These are phyloP conservation scores for Blepharisma japonicum DNA, from an alignment of 73 alveolate species.

Conservation along the genomic window DNA sequence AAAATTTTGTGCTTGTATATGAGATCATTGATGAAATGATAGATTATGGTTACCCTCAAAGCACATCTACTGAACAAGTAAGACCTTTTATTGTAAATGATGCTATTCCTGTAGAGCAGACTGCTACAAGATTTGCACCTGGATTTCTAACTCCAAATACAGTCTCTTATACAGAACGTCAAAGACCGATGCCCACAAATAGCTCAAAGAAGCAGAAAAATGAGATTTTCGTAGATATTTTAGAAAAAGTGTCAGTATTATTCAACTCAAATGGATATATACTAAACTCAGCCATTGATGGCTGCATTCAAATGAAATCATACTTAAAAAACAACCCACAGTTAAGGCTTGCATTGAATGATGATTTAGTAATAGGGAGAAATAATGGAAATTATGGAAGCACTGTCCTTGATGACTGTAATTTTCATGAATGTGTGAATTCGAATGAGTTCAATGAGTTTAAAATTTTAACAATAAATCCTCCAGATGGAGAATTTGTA, in stretches of 20 bases:
- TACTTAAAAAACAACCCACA: conserved; percentile 92
- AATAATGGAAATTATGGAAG: conserved; percentile 60
- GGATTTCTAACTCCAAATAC: conserved; percentile 35
- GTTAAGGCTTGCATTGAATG: conserved; percentile 75
- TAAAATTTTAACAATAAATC: conserved; percentile 85
- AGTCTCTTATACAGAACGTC: conserved; percentile 51
- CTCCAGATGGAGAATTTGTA: conserved; percentile 99
- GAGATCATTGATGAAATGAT: conserved; percentile 81
- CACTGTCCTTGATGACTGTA: conserved; percentile 91
- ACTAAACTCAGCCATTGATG: conserved; percentile 94
- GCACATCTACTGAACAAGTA: conserved; percentile 67
- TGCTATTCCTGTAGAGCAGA: conserved; percentile 54
- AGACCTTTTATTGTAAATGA: conserved; percentile 75
- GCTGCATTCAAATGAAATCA: conserved; percentile 93
- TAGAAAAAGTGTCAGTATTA: conserved; percentile 92
- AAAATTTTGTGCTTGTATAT: conserved; percentile 67
- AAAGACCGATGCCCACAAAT: conserved; percentile 41
- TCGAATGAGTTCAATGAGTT: conserved; percentile 81
- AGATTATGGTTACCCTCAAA: conserved; percentile 83
- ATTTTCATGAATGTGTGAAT: conserved; percentile 98
- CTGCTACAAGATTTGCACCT: conserved; percentile 28
- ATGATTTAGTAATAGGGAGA: conserved; percentile 15
- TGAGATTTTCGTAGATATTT: conserved; percentile 97
- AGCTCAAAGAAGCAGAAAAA: conserved; percentile 55
- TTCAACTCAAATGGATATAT: conserved; percentile 95